These are phyloP conservation scores for Phytophthora meadii DNA, from an alignment of 352 stramenopile species.

Conservation along the genomic window DNA sequence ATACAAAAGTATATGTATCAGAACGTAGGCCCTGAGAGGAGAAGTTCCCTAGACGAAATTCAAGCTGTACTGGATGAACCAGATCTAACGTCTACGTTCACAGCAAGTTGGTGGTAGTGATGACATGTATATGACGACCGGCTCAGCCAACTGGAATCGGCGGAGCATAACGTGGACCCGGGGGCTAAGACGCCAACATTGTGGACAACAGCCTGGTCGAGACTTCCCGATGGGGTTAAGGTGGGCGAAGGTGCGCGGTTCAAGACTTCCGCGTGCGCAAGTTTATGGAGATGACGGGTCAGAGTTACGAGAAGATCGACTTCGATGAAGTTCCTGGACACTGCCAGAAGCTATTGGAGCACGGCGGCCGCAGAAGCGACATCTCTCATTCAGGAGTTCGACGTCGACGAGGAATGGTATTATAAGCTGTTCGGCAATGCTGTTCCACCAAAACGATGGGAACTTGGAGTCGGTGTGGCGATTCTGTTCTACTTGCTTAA, in stretches of 20 bases:
- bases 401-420: constrained; percentile 26
- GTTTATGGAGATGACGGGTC: constrained; percentile 63
- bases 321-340: constrained; percentile 55
- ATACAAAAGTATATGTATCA: constrained; percentile 62
- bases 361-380: constrained; percentile 19
- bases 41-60: constrained; percentile 55
- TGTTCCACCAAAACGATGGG: too few species aligned
- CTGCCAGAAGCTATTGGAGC: constrained; percentile 41
- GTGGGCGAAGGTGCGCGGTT: too few species aligned
- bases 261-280: constrained; percentile 42
- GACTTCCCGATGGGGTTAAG: too few species aligned
- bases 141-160: too few species aligned
- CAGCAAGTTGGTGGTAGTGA: too few species aligned
- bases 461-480: constrained; percentile 11
- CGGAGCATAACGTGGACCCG: too few species aligned
- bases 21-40: constrained; percentile 49
- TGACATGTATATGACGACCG: too few species aligned
- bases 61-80: too few species aligned
- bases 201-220: too few species aligned
- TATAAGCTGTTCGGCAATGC: constrained; percentile 10
- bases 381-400: constrained; percentile 40
- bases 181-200: too few species aligned
- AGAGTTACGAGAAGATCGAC: constrained; percentile 44
- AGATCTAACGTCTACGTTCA: too few species aligned
- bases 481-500: too few species aligned